Conservation (phyloP, 495 filamentous ascomycete genomes). For the Penicillium desertorum region DNA sequence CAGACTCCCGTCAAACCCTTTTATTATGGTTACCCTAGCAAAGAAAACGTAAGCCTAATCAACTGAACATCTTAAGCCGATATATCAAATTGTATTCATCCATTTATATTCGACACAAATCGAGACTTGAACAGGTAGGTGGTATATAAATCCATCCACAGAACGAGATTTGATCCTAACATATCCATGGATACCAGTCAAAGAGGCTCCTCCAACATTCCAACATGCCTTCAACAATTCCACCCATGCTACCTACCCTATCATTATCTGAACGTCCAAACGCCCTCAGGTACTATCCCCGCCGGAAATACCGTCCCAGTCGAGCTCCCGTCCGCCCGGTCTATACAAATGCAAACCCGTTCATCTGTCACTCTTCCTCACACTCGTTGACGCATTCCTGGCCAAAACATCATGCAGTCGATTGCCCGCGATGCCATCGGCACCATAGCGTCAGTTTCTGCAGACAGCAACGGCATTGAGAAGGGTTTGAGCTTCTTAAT, state of each 20-base stretch:
- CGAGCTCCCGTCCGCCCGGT: not conserved
- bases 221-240: not conserved
- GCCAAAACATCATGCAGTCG: conserved; percentile 2
- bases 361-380: not conserved
- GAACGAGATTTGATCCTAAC: not conserved
- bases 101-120: not conserved
- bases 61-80: not conserved
- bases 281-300: not conserved
- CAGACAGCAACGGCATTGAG: not conserved
- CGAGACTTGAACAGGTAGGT: not conserved
- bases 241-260: not conserved
- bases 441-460: not conserved
- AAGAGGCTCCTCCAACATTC: not conserved
- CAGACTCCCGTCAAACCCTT: not conserved
- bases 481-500: not conserved
- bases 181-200: not conserved
- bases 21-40: not conserved
- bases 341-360: conserved; percentile 8
- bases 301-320: not conserved
- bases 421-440: conserved; percentile 1
- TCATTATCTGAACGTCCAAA: not conserved
- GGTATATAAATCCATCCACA: not conserved
- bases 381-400: conserved; percentile 10
- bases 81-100: not conserved
- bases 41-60: not conserved